Percentiles rank a stretch among this genome's conserved stretches.
Conservation (phyloP, 306 rosid species). For the Glycine soja region DNA sequence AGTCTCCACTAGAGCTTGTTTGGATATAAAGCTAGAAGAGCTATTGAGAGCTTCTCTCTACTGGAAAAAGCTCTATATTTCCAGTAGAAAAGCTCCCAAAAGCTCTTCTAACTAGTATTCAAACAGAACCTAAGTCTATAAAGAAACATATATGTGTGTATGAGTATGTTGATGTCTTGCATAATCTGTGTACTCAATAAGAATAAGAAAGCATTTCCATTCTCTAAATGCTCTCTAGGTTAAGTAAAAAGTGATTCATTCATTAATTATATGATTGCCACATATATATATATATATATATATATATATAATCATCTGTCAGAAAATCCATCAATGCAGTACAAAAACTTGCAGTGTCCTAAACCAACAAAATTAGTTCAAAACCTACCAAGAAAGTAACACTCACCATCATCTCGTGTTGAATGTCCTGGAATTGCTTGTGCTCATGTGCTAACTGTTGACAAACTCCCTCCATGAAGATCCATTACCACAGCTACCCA, state of each 20-base stretch:
- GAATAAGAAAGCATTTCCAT: constrained; percentile 1
- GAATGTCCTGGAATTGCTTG: constrained; percentile 36
- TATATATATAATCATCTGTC: constrained; percentile 14
- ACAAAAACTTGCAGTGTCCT: not conserved
- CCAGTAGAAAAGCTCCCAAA: no score
- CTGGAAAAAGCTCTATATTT: no score
- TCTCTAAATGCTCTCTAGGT: not conserved
- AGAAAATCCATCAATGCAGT: constrained; percentile 23
- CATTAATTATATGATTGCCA: constrained; percentile 32
- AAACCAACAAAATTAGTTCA: constrained; percentile 19
- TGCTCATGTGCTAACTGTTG: constrained; percentile 41
- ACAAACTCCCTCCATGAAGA: constrained; percentile 52
- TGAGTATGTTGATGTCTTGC: not conserved
- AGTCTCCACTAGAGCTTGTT: no score
- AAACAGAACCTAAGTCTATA: no score
- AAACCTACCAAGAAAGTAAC: constrained; percentile 34
- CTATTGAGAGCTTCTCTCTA: no score
- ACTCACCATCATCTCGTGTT: constrained; percentile 47
- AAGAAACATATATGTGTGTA: no score
- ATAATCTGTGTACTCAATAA: not conserved
- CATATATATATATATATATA: constrained; percentile 7
- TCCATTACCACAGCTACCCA: constrained; percentile 53
- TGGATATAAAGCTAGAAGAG: no score
- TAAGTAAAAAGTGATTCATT: constrained; percentile 8
- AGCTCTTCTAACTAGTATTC: no score